Conservation (phyloP, 2,329 filamentous ascomycete species). For the Sclerotinia nivalis region DNA sequence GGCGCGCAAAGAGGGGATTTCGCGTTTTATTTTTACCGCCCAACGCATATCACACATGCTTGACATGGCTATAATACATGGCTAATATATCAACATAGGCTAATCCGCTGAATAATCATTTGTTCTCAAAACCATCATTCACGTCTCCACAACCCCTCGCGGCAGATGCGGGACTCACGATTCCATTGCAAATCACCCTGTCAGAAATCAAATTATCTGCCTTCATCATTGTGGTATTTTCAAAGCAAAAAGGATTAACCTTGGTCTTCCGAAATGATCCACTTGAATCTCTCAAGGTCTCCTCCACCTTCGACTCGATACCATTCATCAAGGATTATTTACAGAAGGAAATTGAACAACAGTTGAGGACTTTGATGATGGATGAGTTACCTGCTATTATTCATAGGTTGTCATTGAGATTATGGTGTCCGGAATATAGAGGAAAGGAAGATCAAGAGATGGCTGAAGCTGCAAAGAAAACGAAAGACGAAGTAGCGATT, state of each 20-base stretch:
- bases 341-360: conserved; percentile 92
- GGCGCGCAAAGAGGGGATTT: conserved; percentile 7
- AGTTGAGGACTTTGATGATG: conserved; percentile 93
- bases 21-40: background rate
- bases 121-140: conserved; percentile 87
- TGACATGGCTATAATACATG: conserved; percentile 40
- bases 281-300: conserved; percentile 95
- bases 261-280: conserved; percentile 98
- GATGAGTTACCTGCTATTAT: conserved; percentile 96
- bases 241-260: conserved; percentile 93
- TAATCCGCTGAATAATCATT: conserved; percentile 94
- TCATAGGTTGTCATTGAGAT: conserved; percentile 80
- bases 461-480: conserved; percentile 50
- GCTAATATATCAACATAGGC: conserved; percentile 64
- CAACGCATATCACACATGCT: conserved; percentile 21
- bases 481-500: conserved; percentile 54
- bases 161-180: conserved; percentile 87
- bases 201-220: conserved; percentile 95
- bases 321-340: conserved; percentile 97
- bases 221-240: conserved; percentile 97
- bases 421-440: conserved; percentile 88
- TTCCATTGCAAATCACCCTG: conserved; percentile 94
- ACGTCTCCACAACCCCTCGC: conserved; percentile 91
- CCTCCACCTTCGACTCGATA: conserved; percentile 97
- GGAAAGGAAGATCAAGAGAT: conserved; percentile 62